These are phyloP conservation scores for Pythium utonaiense DNA, from an alignment of 352 stramenopile genomes.

Conservation along the genomic window DNA sequence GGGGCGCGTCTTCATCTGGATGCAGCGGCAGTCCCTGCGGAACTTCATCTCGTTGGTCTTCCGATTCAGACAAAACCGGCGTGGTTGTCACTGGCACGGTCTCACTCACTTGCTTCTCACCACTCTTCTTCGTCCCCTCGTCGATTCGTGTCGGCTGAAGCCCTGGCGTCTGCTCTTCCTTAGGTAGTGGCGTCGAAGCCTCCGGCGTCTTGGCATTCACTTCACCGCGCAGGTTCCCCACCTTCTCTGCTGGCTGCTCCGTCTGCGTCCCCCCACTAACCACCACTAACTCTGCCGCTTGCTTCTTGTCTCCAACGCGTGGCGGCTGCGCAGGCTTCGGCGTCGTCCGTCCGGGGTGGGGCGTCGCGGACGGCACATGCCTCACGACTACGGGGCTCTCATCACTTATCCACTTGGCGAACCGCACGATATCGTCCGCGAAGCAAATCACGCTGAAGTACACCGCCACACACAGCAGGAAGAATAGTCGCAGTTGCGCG, in stretches of 20 bases:
- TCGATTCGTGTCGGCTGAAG: not conserved
- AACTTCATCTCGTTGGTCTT: not conserved
- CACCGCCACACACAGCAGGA: slow-evolving; percentile 44
- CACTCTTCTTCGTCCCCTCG: not conserved
- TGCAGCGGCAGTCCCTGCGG: not conserved
- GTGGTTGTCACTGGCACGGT: not conserved
- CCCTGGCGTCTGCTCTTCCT: not conserved
- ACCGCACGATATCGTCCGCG: slow-evolving; percentile 38
- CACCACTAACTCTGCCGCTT: not conserved
- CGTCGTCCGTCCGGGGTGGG: not conserved
- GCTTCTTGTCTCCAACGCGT: not conserved
- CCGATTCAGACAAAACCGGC: no score
- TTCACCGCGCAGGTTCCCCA: slow-evolving; percentile 8
- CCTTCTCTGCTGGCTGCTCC: not conserved
- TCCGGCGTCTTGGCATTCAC: not conserved
- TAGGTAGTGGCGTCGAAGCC: not conserved
- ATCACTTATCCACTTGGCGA: slow-evolving; percentile 22
- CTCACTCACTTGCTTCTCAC: not conserved
- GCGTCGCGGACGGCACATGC: not conserved
- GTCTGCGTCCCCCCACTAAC: not conserved
- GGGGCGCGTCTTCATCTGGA: slow-evolving; percentile 6
- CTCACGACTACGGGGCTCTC: slow-evolving; percentile 5
- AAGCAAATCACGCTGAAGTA: slow-evolving; percentile 54
- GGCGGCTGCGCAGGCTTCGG: not conserved
- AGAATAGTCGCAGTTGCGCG: slow-evolving; percentile 43